Conservation (phyloP, 306 rosid species). For the Quercus berberidifolia region DNA sequence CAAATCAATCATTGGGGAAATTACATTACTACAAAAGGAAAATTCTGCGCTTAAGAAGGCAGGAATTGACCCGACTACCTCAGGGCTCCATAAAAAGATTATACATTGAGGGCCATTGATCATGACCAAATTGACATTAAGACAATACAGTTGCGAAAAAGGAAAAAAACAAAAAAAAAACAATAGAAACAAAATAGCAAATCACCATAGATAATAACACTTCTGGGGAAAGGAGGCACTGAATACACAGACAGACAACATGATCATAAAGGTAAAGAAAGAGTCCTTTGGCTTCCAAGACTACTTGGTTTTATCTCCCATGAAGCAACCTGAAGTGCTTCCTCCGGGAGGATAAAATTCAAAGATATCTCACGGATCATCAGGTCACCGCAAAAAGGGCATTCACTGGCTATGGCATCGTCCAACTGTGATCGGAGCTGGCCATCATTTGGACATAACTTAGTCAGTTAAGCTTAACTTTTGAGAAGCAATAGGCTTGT, state of each 20-base stretch:
- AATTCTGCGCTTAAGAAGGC: not conserved
- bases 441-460: conserved; percentile 15
- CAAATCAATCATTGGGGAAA: not conserved
- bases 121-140: not conserved
- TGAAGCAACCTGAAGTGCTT: conserved; percentile 61
- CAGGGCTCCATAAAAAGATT: not conserved
- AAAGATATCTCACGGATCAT: conserved; percentile 89
- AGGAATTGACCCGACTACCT: not conserved
- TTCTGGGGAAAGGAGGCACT: not conserved
- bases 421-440: conserved; percentile 95
- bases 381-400: conserved; percentile 93
- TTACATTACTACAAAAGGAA: not conserved
- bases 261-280: conserved; percentile 52
- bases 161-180: not conserved
- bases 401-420: conserved; percentile 89
- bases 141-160: not conserved
- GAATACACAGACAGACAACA: not conserved
- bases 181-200: not conserved
- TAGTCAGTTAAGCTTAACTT: conserved; percentile 5
- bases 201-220: not conserved
- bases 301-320: conserved; percentile 79
- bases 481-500: not conserved
- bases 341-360: conserved; percentile 67
- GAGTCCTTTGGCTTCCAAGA: conserved; percentile 64
- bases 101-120: not conserved